Base-by-base conservation (phyloP, 2,329 filamentous ascomycete species). In the Cercospora berteroae region DNA sequence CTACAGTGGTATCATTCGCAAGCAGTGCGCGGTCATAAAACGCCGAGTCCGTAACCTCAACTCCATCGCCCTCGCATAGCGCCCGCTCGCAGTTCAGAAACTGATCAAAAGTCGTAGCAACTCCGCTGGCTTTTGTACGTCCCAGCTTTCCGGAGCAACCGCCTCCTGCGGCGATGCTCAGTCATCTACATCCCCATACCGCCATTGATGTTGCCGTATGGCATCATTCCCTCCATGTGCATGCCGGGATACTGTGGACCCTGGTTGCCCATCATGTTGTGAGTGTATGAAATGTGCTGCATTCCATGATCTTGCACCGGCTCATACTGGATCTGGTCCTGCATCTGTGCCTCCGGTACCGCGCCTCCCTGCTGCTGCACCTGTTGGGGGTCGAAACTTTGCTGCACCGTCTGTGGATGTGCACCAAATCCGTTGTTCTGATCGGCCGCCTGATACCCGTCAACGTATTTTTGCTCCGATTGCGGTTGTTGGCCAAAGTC, bases 251-350 rank as follows among this genome's bases (percentile, higher is more conserved):
- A 74, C 52, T 73, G 71, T 8, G 67, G 64, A 20, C 63, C 70
- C 42, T 68, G 67, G 29, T 69, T 70, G 27, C 69, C 67, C 73
- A 74, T 71, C 70, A 73, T 71, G 12, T 63, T 63, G 64, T 67
- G 42, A 36, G 63, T 52, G 63, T 72, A 72, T 36, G 68, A 65
- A 65, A 71, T 69, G 16, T 69, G 65, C 25, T 67, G 69, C 16
- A 69, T 63, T 6, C 69, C 69, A 23, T 72, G 71, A 23, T 72
- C 71, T 20, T 65, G 69, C 55, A 72, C 65, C 16, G 73, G 71
- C 56, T 76, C 75, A 64, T 76, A 76, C 23, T 72, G 72, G 6
- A 76, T 72, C 61, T 74, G 72, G 13, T 75, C 72, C 36, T 68
- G 67, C 63, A 71, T 68, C 33, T 69, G 65, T n/a, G 66, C 44